Conservation (phyloP, 225 moss, liverwort and hornwort genomes). For the Ulota crispa region DNA sequence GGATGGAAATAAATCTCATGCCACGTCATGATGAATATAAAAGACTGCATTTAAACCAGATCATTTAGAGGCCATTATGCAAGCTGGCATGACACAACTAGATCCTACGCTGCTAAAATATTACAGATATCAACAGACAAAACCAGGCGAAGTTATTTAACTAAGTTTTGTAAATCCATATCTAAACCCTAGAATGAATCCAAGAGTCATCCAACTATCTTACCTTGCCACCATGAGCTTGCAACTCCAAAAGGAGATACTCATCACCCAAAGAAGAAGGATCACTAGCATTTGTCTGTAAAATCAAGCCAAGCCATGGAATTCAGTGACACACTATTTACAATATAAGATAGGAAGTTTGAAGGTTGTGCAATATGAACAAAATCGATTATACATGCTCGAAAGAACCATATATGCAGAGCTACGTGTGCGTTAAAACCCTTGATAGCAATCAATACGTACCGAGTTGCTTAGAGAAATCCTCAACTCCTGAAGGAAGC, state of each 20-base stretch:
- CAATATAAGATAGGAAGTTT: not conserved
- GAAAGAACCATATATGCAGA: conserved; percentile 11
- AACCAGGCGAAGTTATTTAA: not conserved
- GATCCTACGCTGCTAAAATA: not conserved
- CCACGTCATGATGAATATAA: not conserved
- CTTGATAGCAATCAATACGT: conserved; percentile 26
- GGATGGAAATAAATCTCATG: not conserved
- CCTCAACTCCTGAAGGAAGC: conserved; percentile 79
- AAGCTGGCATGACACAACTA: conserved; percentile 2
- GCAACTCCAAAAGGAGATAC: conserved; percentile 75
- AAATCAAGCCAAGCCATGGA: conserved; percentile 17
- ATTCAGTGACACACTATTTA: conserved; percentile 8
- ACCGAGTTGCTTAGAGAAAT: conserved; percentile 66
- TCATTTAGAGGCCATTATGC: not conserved
- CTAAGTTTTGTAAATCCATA: not conserved
- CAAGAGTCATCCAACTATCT: conserved; percentile 7
- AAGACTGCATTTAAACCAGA: not conserved
- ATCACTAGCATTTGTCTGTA: conserved; percentile 38
- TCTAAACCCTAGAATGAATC: not conserved
- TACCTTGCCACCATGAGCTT: conserved; percentile 95
- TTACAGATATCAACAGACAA: not conserved
- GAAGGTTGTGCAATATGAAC: not conserved
- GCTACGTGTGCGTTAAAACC: not conserved
- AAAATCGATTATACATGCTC: not conserved
- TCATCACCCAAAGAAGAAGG: conserved; percentile 59